Conservation (phyloP, 2,329 filamentous ascomycete genomes). For the Fusarium solani-melongenae region DNA sequence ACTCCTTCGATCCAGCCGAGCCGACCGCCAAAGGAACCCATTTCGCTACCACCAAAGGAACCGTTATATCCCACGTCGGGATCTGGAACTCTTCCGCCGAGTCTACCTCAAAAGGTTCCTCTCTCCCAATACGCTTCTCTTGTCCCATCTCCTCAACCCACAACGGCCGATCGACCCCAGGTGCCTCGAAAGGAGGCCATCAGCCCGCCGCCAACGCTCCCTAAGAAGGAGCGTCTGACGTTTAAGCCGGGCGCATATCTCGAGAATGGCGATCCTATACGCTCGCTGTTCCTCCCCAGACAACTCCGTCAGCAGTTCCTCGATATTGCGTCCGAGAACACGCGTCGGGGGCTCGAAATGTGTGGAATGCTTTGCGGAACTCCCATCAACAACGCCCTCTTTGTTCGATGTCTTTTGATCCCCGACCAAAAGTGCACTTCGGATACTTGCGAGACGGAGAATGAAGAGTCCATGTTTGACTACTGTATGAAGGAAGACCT, state of each 20-base stretch:
- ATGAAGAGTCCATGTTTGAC: conserved; percentile 86
- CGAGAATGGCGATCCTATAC: conserved; percentile 87
- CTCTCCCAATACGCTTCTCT: conserved; percentile 38
- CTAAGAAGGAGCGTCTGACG: conserved; percentile 72
- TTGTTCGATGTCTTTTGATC: conserved; percentile 88
- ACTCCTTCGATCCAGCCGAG: conserved; percentile 45
- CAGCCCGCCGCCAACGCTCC: conserved; percentile 37
- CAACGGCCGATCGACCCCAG: conserved; percentile 28
- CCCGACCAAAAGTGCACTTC: conserved; percentile 90
- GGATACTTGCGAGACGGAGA: conserved; percentile 94
- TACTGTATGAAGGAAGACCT: conserved; percentile 88
- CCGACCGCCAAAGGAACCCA: conserved; percentile 47
- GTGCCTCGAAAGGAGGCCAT: conserved; percentile 46
- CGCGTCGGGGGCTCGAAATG: conserved; percentile 85
- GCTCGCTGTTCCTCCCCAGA: conserved; percentile 87
- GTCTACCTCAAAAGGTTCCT: conserved; percentile 46
- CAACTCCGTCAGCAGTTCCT: conserved; percentile 81
- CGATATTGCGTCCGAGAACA: conserved; percentile 79
- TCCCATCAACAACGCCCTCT: conserved; percentile 90
- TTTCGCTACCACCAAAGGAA: conserved; percentile 39
- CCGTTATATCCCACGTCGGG: conserved; percentile 14
- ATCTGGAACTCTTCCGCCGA: conserved; percentile 29
- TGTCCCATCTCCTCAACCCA: conserved; percentile 25
- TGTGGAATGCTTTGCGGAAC: conserved; percentile 95
- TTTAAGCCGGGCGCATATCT: conserved; percentile 82